Evolutionary conservation across 805 yeast genomes (phyloP).

Genomic region (Soucietia sequanensis): DNA sequence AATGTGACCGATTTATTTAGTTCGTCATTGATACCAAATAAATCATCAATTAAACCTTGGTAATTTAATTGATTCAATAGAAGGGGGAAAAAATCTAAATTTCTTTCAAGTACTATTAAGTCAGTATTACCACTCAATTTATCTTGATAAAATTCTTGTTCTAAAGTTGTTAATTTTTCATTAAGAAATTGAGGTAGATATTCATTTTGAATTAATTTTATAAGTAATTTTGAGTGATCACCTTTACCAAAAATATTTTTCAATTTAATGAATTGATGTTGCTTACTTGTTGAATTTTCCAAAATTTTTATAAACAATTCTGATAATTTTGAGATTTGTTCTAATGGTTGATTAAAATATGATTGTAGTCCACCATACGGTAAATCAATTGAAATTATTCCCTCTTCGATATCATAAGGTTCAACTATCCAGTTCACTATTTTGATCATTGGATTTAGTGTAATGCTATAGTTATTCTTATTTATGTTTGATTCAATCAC

Average conservation of each 20-base stretch:
- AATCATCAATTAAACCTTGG: constrained; percentile 77
- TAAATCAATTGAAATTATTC: constrained; percentile 42
- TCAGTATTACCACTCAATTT: constrained; percentile 56
- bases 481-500: constrained; percentile 6
- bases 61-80: constrained; percentile 77
- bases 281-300: constrained; percentile 26
- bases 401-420: constrained; percentile 37
- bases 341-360: constrained; percentile 44
- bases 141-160: constrained; percentile 32
- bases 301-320: constrained; percentile 47
- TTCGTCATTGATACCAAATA: constrained; percentile 44
- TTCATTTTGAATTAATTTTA: constrained; percentile 36
- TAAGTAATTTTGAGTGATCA: constrained; percentile 47
- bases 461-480: constrained; percentile 7
- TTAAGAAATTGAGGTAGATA: constrained; percentile 36
- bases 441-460: constrained; percentile 40
- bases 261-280: constrained; percentile 34
- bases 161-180: constrained; percentile 32
- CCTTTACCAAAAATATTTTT: constrained; percentile 65
- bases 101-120: constrained; percentile 75
- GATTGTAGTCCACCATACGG: constrained; percentile 36
- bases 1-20: constrained; percentile 29
- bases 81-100: constrained; percentile 70
- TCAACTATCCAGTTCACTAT: constrained; percentile 45
- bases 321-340: constrained; percentile 49